Base-by-base conservation (phyloP, 306 rosid genomes). In the peach (Prunus persica) region DNA sequence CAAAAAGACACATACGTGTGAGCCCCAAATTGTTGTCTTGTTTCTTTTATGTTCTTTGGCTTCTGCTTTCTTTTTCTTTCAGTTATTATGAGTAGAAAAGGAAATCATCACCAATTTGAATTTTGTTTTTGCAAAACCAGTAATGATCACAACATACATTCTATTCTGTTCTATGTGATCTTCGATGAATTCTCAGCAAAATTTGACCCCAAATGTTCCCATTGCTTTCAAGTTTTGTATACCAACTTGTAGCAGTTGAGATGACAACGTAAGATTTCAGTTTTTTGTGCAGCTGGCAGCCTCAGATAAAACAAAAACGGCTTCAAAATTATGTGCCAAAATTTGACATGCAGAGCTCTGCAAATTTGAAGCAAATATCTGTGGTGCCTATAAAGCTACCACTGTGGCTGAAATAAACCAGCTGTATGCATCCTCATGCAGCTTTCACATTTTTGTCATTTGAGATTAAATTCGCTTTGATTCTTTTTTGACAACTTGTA, bases 401-500 rank as follows among this genome's bases (percentile, higher is more conserved):
- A 13, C 51, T 12, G 43, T 1, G 43, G 43, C 43, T 38, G 0
- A 38, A 7, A 38, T 38, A 38, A 7, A 38, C 43, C 43, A 38
- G 43, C 43, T 56, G 45, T 13, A 3, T 1, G 14, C 13, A 9
- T 20, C 30, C 13, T 68, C 49, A 7, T 52, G 38, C 46, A 72
- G 30, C 76, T 72, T 56, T 72, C 38, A 38, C 20, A 25, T 20
- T 55, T 72, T 72, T 16, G 65, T 55, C 51, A 13, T 51, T 20
- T 43, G 22, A 4, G 67, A 38, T 14, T 71, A 34, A 55, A 54
- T 30, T 70, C 47, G 19, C 22, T 56, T 72, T 41, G 56, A 11
- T 56, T 56, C 38, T 16, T 4, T 34, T 41, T 2, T 72, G 76
- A 63, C 76, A 61, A 60, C 46, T 75, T 75, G 63, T 47, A 49